Base-by-base conservation (phyloP, 2,329 filamentous ascomycete genomes). In the Plenodomus biglobosus region DNA sequence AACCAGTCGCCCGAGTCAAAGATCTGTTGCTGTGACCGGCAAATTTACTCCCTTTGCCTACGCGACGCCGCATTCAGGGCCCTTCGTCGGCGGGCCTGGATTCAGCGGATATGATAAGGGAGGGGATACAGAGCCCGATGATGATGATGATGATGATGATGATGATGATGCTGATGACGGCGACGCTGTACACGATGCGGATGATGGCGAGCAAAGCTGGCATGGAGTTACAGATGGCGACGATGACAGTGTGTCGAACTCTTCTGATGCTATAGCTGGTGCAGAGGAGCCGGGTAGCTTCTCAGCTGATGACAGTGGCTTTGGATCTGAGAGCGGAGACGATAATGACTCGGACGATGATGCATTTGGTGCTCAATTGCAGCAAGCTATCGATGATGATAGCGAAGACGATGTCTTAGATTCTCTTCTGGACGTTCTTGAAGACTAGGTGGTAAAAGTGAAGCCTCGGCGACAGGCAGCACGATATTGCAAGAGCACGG, bases 21-120 rank as follows among this genome's bases (percentile, higher is more conserved):
- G 66, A n/a, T 68, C 62, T 35, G 46, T 56, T 8, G 57, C 59
- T 22, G 45, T 62, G 67, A 51, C 54, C 3, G 60, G 62, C 48
- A 58, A 70, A 62, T 48, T 80, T 0, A 86, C 85, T 0, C 78
- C 78, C 1, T 84, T 84, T 55, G 85, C 84, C n/a, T 91, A 91
- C 61, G 86, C 86, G 2, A 92, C 88, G 0, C 88, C 88, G 0
- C 79, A 86, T 64, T 90, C 86, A 61, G 68, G 69, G 0, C 62
- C 62, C 1, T 61, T 72, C 32, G 42, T 69, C n/a, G 68, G 66
- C 15, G 66, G 64, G 2, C 48, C 52, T 17, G 59, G 38, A 1
- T 67, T 61, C 42, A 51, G 49, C 17, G 60, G 55, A 10, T 64
- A 58, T 41, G 59, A 58, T 17, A 55, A 65, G 21, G 62, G 53